Conservation (phyloP, 352 stramenopile species). For the Globisporangium apiculatum region DNA sequence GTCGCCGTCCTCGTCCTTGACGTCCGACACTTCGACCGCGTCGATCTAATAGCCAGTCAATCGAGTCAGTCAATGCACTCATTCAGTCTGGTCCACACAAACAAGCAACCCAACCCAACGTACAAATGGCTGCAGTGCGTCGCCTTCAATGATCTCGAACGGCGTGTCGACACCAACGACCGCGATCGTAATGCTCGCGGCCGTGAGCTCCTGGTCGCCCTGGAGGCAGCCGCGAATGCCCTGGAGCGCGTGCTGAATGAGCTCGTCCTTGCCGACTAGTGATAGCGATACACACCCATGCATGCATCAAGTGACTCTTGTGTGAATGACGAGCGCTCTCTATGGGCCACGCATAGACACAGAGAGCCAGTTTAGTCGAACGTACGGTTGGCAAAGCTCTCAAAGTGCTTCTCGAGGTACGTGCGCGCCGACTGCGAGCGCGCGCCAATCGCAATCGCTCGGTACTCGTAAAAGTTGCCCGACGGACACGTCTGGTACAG, state of each 20-base stretch:
- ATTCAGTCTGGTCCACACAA: no score
- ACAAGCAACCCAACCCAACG: slow-evolving; percentile 19
- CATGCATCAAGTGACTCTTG: no score
- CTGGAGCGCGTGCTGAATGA: slow-evolving; percentile 98
- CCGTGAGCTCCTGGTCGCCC: slow-evolving; percentile 93
- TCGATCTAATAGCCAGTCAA: slow-evolving; percentile 51
- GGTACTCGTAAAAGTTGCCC: slow-evolving; percentile 99
- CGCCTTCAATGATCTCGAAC: slow-evolving; percentile 93
- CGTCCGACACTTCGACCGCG: slow-evolving; percentile 77
- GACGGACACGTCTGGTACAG: slow-evolving; percentile 98
- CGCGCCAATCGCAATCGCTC: slow-evolving; percentile 96
- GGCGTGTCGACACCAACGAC: slow-evolving; percentile 93
- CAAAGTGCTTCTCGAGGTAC: slow-evolving; percentile 99
- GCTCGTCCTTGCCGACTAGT: slow-evolving; percentile 88
- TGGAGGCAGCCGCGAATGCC: slow-evolving; percentile 94
- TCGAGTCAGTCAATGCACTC: background rate
- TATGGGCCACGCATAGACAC: background rate
- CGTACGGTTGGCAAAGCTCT: slow-evolving; percentile 87
- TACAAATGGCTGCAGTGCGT: slow-evolving; percentile 93
- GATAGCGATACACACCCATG: slow-evolving; percentile 1
- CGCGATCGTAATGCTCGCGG: slow-evolving; percentile 89
- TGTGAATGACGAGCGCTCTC: no score
- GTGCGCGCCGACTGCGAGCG: slow-evolving; percentile 96
- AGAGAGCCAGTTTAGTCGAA: slow-evolving; percentile 6
- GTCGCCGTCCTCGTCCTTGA: slow-evolving; percentile 76